Conservation (phyloP, 1,284 basidiomycete genomes). For the Microbotryum silenes-acaulis region DNA sequence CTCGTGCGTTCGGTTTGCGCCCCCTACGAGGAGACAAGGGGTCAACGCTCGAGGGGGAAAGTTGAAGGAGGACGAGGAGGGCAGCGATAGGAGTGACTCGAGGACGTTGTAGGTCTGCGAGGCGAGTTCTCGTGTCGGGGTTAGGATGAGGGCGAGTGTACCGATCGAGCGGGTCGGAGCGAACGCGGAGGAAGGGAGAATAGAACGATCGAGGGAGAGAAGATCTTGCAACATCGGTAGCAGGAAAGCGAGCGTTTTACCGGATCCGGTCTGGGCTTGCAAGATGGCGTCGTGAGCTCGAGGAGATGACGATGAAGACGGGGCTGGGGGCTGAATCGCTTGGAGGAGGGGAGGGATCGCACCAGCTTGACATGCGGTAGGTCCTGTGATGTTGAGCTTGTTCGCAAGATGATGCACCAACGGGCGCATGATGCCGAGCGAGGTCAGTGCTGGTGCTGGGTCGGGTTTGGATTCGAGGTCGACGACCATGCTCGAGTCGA, state of each 20-base stretch:
- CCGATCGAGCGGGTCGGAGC: conserved; percentile 51
- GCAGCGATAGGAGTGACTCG: conserved; percentile 49
- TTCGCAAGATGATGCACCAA: conserved; percentile 64
- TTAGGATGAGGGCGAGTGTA: conserved; percentile 88
- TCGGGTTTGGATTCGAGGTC: conserved; percentile 46
- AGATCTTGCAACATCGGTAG: conserved; percentile 93
- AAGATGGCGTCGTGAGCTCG: conserved; percentile 75
- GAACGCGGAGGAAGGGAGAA: conserved; percentile 28
- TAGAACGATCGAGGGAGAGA: conserved; percentile 73
- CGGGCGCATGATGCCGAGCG: conserved; percentile 68
- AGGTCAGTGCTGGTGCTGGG: conserved; percentile 22
- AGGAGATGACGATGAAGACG: conserved; percentile 31
- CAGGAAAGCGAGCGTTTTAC: conserved; percentile 91
- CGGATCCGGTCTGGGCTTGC: conserved; percentile 95
- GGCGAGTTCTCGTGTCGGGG: conserved; percentile 88
- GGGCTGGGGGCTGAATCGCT: conserved; percentile 38
- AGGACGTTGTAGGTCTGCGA: conserved; percentile 79
- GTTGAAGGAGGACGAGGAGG: conserved; percentile 9
- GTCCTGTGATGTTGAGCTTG: conserved; percentile 76
- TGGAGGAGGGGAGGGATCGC: conserved; percentile 65
- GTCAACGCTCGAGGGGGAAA: conserved; percentile 52
- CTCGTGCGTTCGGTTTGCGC: conserved; percentile 62
- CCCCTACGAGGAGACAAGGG: conserved; percentile 79
- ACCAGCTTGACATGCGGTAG: conserved; percentile 83
- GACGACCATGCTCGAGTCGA: conserved; percentile 66